These are phyloP conservation scores for Saccharomyces uvarum DNA, from an alignment of 1,139 yeast species.

Conservation along the genomic window DNA sequence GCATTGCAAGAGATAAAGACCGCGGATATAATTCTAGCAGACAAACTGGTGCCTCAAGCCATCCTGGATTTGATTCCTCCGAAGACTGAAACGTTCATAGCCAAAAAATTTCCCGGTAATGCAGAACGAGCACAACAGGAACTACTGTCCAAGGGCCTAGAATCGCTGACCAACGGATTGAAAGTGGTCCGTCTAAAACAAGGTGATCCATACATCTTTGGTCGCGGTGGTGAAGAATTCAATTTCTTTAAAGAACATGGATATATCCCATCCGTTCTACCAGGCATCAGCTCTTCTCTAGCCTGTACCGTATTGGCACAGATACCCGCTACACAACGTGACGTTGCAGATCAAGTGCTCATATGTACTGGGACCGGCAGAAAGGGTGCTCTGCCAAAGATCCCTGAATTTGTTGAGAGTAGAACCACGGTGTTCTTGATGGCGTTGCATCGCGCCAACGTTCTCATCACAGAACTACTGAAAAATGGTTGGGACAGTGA, in stretches of 20 bases:
- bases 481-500: constrained; percentile 59
- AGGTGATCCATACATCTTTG: constrained; percentile 95
- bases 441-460: constrained; percentile 79
- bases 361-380: constrained; percentile 95
- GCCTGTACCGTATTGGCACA: constrained; percentile 82
- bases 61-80: constrained; percentile 76
- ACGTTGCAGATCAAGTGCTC: constrained; percentile 84
- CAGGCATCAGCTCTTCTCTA: constrained; percentile 87
- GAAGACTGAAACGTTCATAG: constrained; percentile 69
- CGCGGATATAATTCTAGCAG: constrained; percentile 83
- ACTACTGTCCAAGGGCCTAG: constrained; percentile 60
- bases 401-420: constrained; percentile 64
- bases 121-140: constrained; percentile 93
- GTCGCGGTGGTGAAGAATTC: constrained; percentile 93
- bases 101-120: constrained; percentile 92
- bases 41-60: constrained; percentile 84
- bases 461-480: constrained; percentile 53
- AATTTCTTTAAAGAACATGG: constrained; percentile 62
- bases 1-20: constrained; percentile 73
- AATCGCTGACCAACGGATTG: constrained; percentile 54
- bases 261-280: constrained; percentile 61
- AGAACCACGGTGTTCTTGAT: constrained; percentile 84
- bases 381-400: constrained; percentile 68
- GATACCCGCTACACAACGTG: constrained; percentile 89
- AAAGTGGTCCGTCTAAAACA: constrained; percentile 86